These are phyloP conservation scores for Teunomyces pallodes DNA, from an alignment of 805 yeast species.

Conservation along the genomic window DNA sequence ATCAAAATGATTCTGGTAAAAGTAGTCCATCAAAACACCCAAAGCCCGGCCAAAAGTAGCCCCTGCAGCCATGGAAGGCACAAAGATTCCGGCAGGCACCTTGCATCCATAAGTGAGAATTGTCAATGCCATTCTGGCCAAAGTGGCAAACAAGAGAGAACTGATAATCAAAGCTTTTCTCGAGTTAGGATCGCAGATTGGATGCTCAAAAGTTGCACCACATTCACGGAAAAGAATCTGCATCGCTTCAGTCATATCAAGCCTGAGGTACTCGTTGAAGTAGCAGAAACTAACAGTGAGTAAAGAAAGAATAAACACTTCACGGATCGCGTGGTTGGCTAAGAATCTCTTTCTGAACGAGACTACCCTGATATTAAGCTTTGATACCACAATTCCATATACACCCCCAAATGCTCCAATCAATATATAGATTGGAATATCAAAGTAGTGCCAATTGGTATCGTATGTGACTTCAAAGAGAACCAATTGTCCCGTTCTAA, in stretches of 20 bases:
- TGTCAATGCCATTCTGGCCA: conserved; percentile 67
- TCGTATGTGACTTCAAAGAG: conserved; percentile 89
- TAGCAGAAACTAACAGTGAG: conserved; percentile 77
- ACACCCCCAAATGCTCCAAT: conserved; percentile 90
- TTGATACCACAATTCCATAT: conserved; percentile 76
- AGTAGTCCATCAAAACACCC: conserved; percentile 65
- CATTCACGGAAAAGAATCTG: conserved; percentile 86
- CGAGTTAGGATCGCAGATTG: conserved; percentile 34
- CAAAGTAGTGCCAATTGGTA: conserved; percentile 81
- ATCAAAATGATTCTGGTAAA: conserved; percentile 30
- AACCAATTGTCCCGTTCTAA: conserved; percentile 91
- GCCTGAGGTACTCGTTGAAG: conserved; percentile 72
- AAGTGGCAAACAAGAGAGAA: conserved; percentile 67
- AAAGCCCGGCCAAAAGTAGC: conserved; percentile 90
- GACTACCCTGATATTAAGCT: conserved; percentile 72
- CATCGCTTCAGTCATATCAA: conserved; percentile 97
- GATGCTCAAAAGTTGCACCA: conserved; percentile 42
- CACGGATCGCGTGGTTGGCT: conserved; percentile 57
- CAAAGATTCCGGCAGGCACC: conserved; percentile 97
- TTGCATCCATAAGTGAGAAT: conserved; percentile 87
- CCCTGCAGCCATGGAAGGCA: conserved; percentile 96
- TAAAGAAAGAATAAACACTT: conserved; percentile 63
- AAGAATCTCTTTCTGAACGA: conserved; percentile 73
- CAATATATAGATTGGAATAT: conserved; percentile 73
- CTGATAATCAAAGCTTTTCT: conserved; percentile 38